These are phyloP conservation scores for Violaceomyces palustris DNA, from an alignment of 1,284 basidiomycete genomes.

Conservation along the genomic window DNA sequence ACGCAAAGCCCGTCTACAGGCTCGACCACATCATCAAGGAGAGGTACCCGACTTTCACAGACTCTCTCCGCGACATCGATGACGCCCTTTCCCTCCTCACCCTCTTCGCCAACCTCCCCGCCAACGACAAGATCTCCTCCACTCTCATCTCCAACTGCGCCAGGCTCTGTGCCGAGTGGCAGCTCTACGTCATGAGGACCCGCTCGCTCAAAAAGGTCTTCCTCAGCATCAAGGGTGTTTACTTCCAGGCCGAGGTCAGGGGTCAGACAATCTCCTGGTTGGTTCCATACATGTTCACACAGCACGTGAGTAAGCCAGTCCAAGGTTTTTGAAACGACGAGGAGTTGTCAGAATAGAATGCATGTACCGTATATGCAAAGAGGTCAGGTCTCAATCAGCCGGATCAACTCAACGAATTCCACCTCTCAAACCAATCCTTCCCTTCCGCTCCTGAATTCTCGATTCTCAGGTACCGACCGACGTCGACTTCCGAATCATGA, in stretches of 20 bases:
- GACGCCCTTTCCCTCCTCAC: conserved; percentile 94
- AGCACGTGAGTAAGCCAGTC: conserved; percentile 63
- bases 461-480: conserved; percentile 77
- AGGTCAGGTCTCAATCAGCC: too few species aligned
- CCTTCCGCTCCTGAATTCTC: conserved; percentile 1
- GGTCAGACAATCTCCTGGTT: conserved; percentile 94
- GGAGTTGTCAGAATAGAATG: neutral
- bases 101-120: conserved; percentile 67
- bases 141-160: conserved; percentile 86
- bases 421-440: too few species aligned
- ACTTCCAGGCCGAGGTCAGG: conserved; percentile 92
- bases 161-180: conserved; percentile 62
- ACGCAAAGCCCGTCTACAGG: conserved; percentile 65
- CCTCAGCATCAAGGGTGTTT: conserved; percentile 95
- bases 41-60: conserved; percentile 93
- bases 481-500: conserved; percentile 95
- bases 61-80: conserved; percentile 92
- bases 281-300: conserved; percentile 95
- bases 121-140: conserved; percentile 66
- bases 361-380: too few species aligned
- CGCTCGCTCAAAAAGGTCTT: conserved; percentile 83
- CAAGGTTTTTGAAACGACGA: neutral
- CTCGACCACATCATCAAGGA: conserved; percentile 96
- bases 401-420: too few species aligned
- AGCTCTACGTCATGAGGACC: conserved; percentile 89